Conservation (phyloP, 208 protist genomes). For the Chromosphaera perkinsii region DNA sequence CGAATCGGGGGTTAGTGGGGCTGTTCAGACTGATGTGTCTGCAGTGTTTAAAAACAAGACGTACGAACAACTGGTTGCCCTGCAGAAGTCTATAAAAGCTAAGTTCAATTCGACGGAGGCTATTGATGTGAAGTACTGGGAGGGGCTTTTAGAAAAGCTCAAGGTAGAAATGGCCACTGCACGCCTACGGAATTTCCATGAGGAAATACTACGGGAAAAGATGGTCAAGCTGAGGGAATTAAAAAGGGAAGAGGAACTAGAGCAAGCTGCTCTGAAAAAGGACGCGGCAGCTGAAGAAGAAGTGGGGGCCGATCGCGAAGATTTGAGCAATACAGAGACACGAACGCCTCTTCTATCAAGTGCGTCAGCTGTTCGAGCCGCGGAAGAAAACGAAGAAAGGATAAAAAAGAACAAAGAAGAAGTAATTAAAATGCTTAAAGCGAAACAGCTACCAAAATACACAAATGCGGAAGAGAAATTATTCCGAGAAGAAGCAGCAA, state of each 20-base stretch:
- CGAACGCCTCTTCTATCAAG: neutral
- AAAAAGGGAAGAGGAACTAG: neutral
- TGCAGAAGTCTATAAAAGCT: constrained; percentile 41
- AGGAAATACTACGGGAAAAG: constrained; percentile 28
- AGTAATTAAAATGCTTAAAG: no score
- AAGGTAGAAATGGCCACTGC: constrained; percentile 34
- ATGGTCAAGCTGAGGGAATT: constrained; percentile 19
- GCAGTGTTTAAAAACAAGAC: constrained; percentile 49
- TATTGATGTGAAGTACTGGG: constrained; percentile 70
- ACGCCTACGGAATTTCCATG: constrained; percentile 50
- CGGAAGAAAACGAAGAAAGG: neutral
- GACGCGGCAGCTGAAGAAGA: constrained; percentile 1
- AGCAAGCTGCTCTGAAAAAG: neutral
- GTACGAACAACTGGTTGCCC: constrained; percentile 34
- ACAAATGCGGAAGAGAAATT: no score
- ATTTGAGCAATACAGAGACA: neutral
- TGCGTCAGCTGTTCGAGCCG: neutral
- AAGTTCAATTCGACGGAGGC: constrained; percentile 40
- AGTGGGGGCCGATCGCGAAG: neutral
- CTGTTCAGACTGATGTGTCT: constrained; percentile 43
- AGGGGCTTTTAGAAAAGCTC: constrained; percentile 56
- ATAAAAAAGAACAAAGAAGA: no score
- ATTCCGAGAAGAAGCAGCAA: constrained; percentile 34
- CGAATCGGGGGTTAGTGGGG: constrained; percentile 30
- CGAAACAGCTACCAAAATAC: no score